Evolutionary conservation across 768 basidiomycete genomes (phyloP).

Genomic region (Boletus subcaerulescens): DNA sequence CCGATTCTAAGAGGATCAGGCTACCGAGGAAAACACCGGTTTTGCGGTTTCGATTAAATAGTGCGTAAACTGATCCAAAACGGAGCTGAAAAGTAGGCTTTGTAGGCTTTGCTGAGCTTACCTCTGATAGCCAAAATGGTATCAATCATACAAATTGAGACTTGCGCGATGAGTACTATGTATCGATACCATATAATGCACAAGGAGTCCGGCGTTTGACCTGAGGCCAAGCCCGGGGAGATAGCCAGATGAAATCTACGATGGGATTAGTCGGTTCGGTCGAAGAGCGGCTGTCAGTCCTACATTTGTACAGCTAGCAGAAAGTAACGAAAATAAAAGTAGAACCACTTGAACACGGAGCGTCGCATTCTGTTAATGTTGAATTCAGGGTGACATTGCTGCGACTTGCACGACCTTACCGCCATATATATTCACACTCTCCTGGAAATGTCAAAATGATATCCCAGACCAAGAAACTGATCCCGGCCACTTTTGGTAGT

Average conservation of each 20-base stretch:
- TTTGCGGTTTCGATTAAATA: conserved; percentile 35
- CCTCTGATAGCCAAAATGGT: conserved; percentile 24
- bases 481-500: conserved; percentile 20
- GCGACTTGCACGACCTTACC: conserved; percentile 15
- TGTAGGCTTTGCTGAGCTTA: conserved; percentile 6
- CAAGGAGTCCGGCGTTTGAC: conserved; percentile 2
- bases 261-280: background rate
- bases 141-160: conserved; percentile 20
- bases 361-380: conserved; percentile 10
- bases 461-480: conserved; percentile 29
- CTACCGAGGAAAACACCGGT: conserved; percentile 21
- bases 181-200: conserved; percentile 15
- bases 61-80: conserved; percentile 13
- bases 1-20: conserved; percentile 21
- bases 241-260: conserved; percentile 10
- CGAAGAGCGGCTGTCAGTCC: background rate
- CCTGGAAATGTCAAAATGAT: conserved; percentile 20
- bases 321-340: conserved; percentile 20
- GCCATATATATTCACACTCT: conserved; percentile 31
- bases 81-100: background rate
- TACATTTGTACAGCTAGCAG: conserved; percentile 11
- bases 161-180: background rate
- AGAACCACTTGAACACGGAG: conserved; percentile 11
- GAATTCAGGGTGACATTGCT: background rate
- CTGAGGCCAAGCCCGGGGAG: conserved; percentile 10